Evolutionary conservation across 257 asterid species (phyloP).

Genomic region (Scutellaria minor): DNA sequence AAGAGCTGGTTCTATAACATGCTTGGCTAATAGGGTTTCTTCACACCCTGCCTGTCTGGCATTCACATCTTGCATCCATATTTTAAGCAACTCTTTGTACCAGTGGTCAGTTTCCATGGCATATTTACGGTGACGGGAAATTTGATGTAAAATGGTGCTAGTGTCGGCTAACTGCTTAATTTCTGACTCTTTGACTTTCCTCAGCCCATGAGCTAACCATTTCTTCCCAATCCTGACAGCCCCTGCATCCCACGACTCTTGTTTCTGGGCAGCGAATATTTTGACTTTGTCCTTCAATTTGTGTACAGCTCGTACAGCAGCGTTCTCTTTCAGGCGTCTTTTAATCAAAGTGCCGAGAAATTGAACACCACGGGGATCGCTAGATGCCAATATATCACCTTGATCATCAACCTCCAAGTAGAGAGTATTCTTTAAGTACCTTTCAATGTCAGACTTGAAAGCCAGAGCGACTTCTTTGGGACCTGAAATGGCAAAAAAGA

Average conservation of each 20-base stretch:
- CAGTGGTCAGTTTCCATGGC: slow-evolving; percentile 97
- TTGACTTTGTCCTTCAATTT: slow-evolving; percentile 80
- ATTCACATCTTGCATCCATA: slow-evolving; percentile 76
- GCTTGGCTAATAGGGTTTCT: slow-evolving; percentile 60
- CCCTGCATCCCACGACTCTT: slow-evolving; percentile 78
- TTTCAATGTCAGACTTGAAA: slow-evolving; percentile 64
- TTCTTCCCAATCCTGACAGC: slow-evolving; percentile 78
- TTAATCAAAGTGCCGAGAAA: slow-evolving; percentile 76
- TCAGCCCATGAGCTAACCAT: slow-evolving; percentile 89
- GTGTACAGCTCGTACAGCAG: slow-evolving; percentile 79
- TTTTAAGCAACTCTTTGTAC: slow-evolving; percentile 73
- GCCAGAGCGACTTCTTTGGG: slow-evolving; percentile 67
- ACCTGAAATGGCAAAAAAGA: slow-evolving; percentile 75
- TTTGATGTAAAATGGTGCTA: slow-evolving; percentile 58
- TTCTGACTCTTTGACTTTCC: slow-evolving; percentile 93
- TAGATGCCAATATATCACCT: slow-evolving; percentile 56
- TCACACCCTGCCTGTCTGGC: slow-evolving; percentile 47
- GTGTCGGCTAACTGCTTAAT: slow-evolving; percentile 68
- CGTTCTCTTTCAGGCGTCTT: slow-evolving; percentile 60
- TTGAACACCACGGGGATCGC: slow-evolving; percentile 55
- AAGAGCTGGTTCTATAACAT: slow-evolving; percentile 76
- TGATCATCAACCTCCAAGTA: slow-evolving; percentile 55
- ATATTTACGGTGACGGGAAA: slow-evolving; percentile 68
- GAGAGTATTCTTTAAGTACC: slow-evolving; percentile 61
- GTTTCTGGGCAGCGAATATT: slow-evolving; percentile 72